Conservation (phyloP, 208 protist genomes). For the Porcisia hertigi region DNA sequence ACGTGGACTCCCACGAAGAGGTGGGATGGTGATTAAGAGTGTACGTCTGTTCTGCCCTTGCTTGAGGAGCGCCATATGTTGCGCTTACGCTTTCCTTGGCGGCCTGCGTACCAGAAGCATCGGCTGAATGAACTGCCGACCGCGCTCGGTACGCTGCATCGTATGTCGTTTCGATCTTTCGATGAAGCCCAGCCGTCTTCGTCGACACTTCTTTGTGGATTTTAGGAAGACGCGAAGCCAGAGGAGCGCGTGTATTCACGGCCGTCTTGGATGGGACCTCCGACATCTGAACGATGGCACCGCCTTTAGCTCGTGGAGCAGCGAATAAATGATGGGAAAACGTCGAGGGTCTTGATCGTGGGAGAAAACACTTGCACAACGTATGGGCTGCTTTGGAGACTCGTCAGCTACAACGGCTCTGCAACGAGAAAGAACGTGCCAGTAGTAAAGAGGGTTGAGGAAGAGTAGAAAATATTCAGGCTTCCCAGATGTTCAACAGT, state of each 20-base stretch:
- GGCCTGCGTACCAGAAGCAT: background rate
- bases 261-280: constrained; percentile 69
- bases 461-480: background rate
- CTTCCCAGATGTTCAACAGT: no score
- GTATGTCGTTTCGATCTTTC: constrained; percentile 67
- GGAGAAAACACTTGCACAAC: background rate
- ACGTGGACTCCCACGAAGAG: constrained; percentile 57
- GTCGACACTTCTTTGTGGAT: constrained; percentile 20
- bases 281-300: constrained; percentile 2
- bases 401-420: background rate
- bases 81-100: background rate
- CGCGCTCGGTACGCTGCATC: constrained; percentile 48
- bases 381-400: background rate
- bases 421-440: background rate
- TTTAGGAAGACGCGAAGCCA: constrained; percentile 57
- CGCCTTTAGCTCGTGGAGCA: background rate
- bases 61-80: background rate
- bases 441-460: background rate
- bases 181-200: constrained; percentile 43
- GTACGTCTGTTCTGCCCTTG: constrained; percentile 1
- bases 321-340: no score
- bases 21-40: constrained; percentile 27
- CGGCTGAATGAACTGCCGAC: background rate
- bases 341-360: background rate
- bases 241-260: constrained; percentile 69